Conservation (phyloP, 768 basidiomycete genomes). For the Coprinopsis strossmayeri region DNA sequence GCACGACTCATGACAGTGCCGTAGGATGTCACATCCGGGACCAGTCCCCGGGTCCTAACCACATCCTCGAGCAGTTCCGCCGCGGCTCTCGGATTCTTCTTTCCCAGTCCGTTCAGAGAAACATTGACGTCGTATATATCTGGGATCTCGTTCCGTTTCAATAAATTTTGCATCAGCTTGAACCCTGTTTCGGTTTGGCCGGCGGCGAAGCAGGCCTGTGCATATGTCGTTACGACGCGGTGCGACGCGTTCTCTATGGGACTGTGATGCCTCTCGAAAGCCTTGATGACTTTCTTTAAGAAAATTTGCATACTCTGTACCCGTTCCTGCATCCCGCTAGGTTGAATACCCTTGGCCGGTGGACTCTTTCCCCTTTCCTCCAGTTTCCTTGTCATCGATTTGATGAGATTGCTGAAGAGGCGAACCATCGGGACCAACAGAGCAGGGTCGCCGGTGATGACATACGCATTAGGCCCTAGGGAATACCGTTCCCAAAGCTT, state of each 20-base stretch:
- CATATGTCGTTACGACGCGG: constrained; percentile 49
- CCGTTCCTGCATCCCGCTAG: not conserved
- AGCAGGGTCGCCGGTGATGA: constrained; percentile 38
- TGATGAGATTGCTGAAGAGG: constrained; percentile 29
- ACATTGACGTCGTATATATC: constrained; percentile 65
- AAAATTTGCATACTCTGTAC: constrained; percentile 8
- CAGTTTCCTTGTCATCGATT: constrained; percentile 15
- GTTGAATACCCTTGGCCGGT: not conserved
- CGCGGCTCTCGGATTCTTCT: constrained; percentile 40
- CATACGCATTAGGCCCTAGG: constrained; percentile 28
- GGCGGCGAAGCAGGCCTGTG: constrained; percentile 55
- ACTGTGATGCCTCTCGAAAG: constrained; percentile 35
- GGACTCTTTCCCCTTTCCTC: constrained; percentile 3
- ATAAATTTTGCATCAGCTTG: constrained; percentile 36
- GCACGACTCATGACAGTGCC: constrained; percentile 62
- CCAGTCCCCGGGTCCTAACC: constrained; percentile 32
- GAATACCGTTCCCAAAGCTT: constrained; percentile 54
- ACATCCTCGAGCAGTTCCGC: constrained; percentile 44
- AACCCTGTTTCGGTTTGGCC: constrained; percentile 43
- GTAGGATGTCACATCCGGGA: constrained; percentile 48
- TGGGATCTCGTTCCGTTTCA: constrained; percentile 44
- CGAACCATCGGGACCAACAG: constrained; percentile 46
- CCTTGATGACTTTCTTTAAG: constrained; percentile 32
- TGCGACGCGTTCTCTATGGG: constrained; percentile 45
- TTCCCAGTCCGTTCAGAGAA: constrained; percentile 47